Conservation (phyloP, 2,329 filamentous ascomycete species). For the Chaetomiaceae sp. region DNA sequence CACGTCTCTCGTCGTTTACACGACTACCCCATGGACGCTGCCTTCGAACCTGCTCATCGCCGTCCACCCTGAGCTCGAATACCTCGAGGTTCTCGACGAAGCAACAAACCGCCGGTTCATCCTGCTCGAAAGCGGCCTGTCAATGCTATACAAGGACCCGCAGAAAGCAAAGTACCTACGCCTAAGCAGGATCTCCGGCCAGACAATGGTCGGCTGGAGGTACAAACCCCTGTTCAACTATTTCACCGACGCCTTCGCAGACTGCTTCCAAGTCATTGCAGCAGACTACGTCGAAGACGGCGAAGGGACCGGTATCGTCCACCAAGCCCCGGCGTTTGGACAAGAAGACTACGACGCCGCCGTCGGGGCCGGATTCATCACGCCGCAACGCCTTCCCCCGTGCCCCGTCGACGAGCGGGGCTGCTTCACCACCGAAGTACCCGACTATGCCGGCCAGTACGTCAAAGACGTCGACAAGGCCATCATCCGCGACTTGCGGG, state of each 20-base stretch:
- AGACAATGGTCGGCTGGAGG: constrained; percentile 78
- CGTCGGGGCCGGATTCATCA: constrained; percentile 68
- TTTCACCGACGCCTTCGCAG: constrained; percentile 82
- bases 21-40: constrained; percentile 74
- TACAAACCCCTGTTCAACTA: constrained; percentile 87
- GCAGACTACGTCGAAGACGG: constrained; percentile 83
- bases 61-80: constrained; percentile 70
- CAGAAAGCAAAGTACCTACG: constrained; percentile 92
- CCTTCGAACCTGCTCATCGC: constrained; percentile 68
- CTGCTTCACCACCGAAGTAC: constrained; percentile 67
- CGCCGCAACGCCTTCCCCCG: constrained; percentile 68
- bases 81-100: constrained; percentile 78
- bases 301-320: constrained; percentile 86
- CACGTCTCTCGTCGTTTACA: constrained; percentile 79
- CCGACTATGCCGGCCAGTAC: constrained; percentile 77
- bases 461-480: constrained; percentile 89
- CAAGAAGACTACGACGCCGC: constrained; percentile 91
- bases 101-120: constrained; percentile 76
- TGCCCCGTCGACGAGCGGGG: constrained; percentile 82
- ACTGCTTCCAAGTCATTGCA: constrained; percentile 76
- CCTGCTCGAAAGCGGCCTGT: constrained; percentile 71
- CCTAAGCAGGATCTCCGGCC: constrained; percentile 70
- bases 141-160: constrained; percentile 82
- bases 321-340: constrained; percentile 87
- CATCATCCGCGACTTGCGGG: constrained; percentile 79